Base-by-base conservation (phyloP, 176 grass and related monocot species). In the Microstegium vimineum region DNA sequence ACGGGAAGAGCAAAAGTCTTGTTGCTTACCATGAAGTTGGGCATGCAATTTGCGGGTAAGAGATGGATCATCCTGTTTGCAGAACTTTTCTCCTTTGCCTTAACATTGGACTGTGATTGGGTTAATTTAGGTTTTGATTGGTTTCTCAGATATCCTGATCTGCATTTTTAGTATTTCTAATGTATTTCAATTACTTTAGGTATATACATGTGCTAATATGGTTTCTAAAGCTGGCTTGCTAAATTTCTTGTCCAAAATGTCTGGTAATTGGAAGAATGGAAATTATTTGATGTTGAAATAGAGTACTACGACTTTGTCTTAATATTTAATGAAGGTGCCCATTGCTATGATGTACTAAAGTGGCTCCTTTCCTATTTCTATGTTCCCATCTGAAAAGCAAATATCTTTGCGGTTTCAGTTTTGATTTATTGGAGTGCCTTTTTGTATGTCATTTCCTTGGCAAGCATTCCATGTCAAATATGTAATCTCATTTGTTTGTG, bases 11-110 rank as follows among this genome's bases (percentile, higher is more conserved):
- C 89, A 99, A 95, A 86, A 99, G 96, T 49, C 87, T 99, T 40
- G 96, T 99, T 74, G 96, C 96, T 66, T 99, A 99, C 92, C 96
- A 99, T 83, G 96, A 99, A 91, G 96, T 99, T 75, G 96, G 96
- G 38, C 96, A 99, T 87, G 96, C 96, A 67, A 81, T 99, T 93
- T 99, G 96, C 4, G 96, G 96, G 96, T 99, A 88, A 88, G 91
- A 84, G 69, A 73, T 60, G 37, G 0, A 80, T 83, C 20, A 27
- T 35, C 43, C 10, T 35, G 46, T 78, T 62, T 74, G 31, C 26
- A 22, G 16, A 71, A 71, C 35, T 26, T 74, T 17, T 38, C 28
- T 37, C 31, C 20, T 78, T 77, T 74, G 9, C 45, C 67, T 49
- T 61, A 17, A 23, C 27, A 49, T 27, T 84, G 8, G 12, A 25